Evolutionary conservation across 2,329 filamentous ascomycete genomes (phyloP), one percentile per base, ranked within the genome.

Genomic region (Alternaria novae-zelandiae): DNA sequence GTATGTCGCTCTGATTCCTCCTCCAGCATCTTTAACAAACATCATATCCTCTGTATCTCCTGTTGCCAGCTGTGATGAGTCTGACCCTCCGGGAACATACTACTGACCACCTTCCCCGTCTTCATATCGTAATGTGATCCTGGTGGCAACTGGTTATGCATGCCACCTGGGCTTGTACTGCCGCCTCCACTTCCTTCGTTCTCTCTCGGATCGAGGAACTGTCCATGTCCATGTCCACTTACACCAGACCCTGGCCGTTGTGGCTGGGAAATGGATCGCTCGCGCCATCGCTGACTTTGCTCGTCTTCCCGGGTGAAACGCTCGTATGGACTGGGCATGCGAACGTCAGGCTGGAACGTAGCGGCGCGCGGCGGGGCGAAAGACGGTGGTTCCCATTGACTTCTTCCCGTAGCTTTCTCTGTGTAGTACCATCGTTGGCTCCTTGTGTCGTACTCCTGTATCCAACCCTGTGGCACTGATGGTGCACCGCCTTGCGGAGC

Each of bases 401-500:
- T 85, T 59, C 83, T 85, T 20, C 88, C 87, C 7, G 87, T 86
- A 46, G 85, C 80, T 56, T 86, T 80, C 74, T 91, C 87, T 63
- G 87, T 82, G 71, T 89, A 91, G 79, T 87, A 91, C 81, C 86
- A 90, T 58, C 86, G 86, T 72, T 89, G 86, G 58, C 83, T 81
- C 56, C 81, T 82, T 54, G 86, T 83, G 70, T 91, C 89, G 76
- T 85, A 91, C 75, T 89, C 85, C 20, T 87, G 82, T 28, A 82
- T 79, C 89, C 89, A 91, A 67, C 88, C 89, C 11, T 66, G 64
- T 2, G 74, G 72, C 50, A 67, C 12, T 70, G 46, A 68, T n/a
- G 70, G 69, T 45, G 53, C 61, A 59, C 54, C 57, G 44, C 10
- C 58, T 53, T 45, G 57, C 15, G 47, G 60, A 26, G 25, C 58